Conservation (phyloP, 108 stramenopile species). For the Cyclotella choctawhatcheeana region DNA sequence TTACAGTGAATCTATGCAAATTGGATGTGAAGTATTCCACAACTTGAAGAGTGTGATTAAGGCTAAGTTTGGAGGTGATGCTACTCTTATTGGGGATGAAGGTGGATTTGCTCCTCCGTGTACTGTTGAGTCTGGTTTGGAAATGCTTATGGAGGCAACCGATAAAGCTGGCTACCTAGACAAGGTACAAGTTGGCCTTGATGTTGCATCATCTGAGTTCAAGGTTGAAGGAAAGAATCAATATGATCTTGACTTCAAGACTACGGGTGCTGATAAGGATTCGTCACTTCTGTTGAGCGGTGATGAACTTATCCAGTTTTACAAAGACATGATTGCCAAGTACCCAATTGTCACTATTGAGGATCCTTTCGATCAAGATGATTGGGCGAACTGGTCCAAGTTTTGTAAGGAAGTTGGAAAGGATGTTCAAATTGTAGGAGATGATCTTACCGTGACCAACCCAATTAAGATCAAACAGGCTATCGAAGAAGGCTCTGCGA, state of each 20-base stretch:
- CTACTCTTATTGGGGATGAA: slow-evolving; percentile 98
- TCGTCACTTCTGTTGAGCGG: slow-evolving; percentile 83
- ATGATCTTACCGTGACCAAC: slow-evolving; percentile 99
- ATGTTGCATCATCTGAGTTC: slow-evolving; percentile 99
- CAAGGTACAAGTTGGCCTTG: slow-evolving; percentile 96
- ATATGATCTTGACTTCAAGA: slow-evolving; percentile 99
- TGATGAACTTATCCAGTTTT: slow-evolving; percentile 94
- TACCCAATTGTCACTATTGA: slow-evolving; percentile 99
- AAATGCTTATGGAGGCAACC: slow-evolving; percentile 98
- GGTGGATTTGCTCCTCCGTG: slow-evolving; percentile 99
- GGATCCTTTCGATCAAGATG: slow-evolving; percentile 99
- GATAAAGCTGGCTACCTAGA: slow-evolving; percentile 94
- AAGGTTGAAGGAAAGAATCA: slow-evolving; percentile 90
- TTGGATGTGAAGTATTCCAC: slow-evolving; percentile 99
- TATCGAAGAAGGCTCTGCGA: slow-evolving; percentile 89
- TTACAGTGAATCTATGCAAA: slow-evolving; percentile 91
- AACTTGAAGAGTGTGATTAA: slow-evolving; percentile 98
- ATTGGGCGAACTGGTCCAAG: slow-evolving; percentile 97
- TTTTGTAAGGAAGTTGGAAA: slow-evolving; percentile 89
- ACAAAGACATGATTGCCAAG: slow-evolving; percentile 88
- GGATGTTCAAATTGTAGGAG: slow-evolving; percentile 97
- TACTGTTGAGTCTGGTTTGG: slow-evolving; percentile 90
- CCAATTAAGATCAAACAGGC: slow-evolving; percentile 95
- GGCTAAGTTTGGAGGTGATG: slow-evolving; percentile 97
- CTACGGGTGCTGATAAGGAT: slow-evolving; percentile 84